Percentiles rank a stretch among this genome's conserved stretches.
Conservation (phyloP, 2,329 filamentous ascomycete species). For the Ceratocystis cubensis region DNA sequence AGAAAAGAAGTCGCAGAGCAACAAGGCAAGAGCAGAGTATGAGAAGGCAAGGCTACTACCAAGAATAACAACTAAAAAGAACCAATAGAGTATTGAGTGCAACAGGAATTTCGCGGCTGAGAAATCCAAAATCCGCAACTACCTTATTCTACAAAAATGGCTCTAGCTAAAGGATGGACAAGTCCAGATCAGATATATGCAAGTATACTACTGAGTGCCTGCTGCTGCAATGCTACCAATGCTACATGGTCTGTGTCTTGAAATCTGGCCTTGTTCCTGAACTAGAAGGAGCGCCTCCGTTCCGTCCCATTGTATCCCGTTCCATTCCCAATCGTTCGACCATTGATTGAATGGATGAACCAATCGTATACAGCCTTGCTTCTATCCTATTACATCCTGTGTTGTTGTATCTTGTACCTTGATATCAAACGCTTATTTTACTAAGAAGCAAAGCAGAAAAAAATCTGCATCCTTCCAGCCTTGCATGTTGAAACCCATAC, state of each 20-base stretch:
- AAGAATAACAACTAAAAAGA: conserved; percentile 5
- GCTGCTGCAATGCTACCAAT: conserved; percentile 9
- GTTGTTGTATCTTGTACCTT: background rate
- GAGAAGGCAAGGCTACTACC: background rate
- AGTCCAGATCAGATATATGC: conserved; percentile 8
- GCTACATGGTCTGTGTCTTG: background rate
- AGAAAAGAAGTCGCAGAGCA: background rate
- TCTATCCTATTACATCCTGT: background rate
- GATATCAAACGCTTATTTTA: background rate
- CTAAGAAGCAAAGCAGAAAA: background rate
- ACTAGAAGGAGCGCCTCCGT: background rate
- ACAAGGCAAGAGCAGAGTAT: background rate
- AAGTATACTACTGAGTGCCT: too few species aligned
- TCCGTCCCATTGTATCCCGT: background rate
- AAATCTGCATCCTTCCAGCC: background rate
- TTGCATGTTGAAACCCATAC: conserved; percentile 1
- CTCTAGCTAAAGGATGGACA: conserved; percentile 12
- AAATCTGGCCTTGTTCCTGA: conserved; percentile 5
- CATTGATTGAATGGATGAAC: too few species aligned
- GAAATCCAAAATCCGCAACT: background rate
- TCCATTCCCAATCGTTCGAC: background rate
- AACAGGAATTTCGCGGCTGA: conserved; percentile 8
- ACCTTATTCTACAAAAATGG: background rate
- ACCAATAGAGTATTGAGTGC: conserved; percentile 11
- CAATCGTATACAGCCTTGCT: too few species aligned